Base-by-base conservation (phyloP, 2,329 filamentous ascomycete genomes). In the Dichotomopilus funicola region DNA sequence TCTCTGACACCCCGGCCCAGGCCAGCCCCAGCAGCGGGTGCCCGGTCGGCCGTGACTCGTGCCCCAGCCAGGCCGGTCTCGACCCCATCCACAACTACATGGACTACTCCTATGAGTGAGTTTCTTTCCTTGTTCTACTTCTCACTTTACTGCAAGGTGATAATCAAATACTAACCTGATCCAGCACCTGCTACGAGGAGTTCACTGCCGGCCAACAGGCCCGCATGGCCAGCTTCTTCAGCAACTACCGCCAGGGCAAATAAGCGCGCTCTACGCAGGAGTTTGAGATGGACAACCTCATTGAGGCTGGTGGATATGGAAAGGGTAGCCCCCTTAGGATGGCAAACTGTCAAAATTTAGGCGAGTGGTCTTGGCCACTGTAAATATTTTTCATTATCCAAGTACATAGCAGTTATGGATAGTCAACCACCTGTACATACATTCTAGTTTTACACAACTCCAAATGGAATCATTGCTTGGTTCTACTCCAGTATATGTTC, bases 1-100 rank as follows among this genome's bases (percentile, higher is more conserved):
- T 75, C 13, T 56, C 65, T 41, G 73, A 76, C 52, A 76, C 73
- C 11, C 72, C 73, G 4, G 67, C 70, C 31, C 68, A 75, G 62
- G 59, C 64, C 13, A 66, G 59, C 38, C 49, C 66, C 34, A 64
- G 66, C 31, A 63, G 59, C n/a, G 73, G 73, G 19, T 75, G 72
- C 65, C 72, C 72, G 10, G 45, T 56, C 3, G 65, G 65, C 8
- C 63, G 68, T 31, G 71, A 71, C 53, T 63, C 65, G 9, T 72
- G 69, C 63, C 66, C 68, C 0, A 57, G 37, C 44, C 51, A 59
- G 51, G 40, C 64, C 5, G 69, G 69, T 0, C 3, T 66, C 3
- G 69, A 71, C 46, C 67, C 67, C 6, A 70, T 71, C 45, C 67
- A 68, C 53, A 71, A 72, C 57, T 71, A 66, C 56, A 72, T 72